Conservation (phyloP, 495 filamentous ascomycete species). For the Penicillium dipodomyicola region DNA sequence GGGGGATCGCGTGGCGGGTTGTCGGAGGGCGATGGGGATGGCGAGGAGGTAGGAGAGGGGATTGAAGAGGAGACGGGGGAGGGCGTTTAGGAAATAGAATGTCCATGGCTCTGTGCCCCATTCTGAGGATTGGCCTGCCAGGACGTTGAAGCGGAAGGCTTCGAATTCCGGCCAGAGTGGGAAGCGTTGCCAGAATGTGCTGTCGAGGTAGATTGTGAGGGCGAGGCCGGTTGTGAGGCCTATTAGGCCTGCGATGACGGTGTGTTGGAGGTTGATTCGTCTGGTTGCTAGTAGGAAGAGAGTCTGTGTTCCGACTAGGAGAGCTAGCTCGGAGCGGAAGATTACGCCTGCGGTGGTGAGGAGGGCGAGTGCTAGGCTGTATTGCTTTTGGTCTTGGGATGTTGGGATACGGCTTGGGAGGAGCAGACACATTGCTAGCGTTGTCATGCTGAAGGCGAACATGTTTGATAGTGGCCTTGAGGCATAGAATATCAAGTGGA, state of each 20-base stretch:
- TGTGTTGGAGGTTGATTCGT: slow-evolving; percentile 55
- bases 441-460: slow-evolving; percentile 86
- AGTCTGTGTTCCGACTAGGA: slow-evolving; percentile 61
- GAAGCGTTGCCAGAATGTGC: slow-evolving; percentile 81
- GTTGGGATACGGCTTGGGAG: slow-evolving; percentile 51
- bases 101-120: slow-evolving; percentile 87
- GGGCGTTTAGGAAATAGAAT: slow-evolving; percentile 78
- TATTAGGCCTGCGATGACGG: slow-evolving; percentile 65
- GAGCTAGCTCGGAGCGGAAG: slow-evolving; percentile 85
- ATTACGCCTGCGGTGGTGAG: slow-evolving; percentile 80
- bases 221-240: slow-evolving; percentile 68
- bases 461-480: slow-evolving; percentile 92
- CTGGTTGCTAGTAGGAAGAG: slow-evolving; percentile 52
- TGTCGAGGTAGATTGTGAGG: slow-evolving; percentile 49
- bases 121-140: slow-evolving; percentile 63
- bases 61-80: slow-evolving; percentile 83
- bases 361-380: slow-evolving; percentile 60
- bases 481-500: slow-evolving; percentile 92
- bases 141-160: slow-evolving; percentile 88
- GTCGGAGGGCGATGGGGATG: slow-evolving; percentile 61
- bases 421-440: slow-evolving; percentile 66
- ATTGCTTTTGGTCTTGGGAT: slow-evolving; percentile 40
- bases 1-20: slow-evolving; percentile 46
- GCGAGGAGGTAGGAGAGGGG: slow-evolving; percentile 61
- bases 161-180: slow-evolving; percentile 88